These are phyloP conservation scores for Aciculosporium take DNA, from an alignment of 2,329 filamentous ascomycete genomes.

Conservation along the genomic window DNA sequence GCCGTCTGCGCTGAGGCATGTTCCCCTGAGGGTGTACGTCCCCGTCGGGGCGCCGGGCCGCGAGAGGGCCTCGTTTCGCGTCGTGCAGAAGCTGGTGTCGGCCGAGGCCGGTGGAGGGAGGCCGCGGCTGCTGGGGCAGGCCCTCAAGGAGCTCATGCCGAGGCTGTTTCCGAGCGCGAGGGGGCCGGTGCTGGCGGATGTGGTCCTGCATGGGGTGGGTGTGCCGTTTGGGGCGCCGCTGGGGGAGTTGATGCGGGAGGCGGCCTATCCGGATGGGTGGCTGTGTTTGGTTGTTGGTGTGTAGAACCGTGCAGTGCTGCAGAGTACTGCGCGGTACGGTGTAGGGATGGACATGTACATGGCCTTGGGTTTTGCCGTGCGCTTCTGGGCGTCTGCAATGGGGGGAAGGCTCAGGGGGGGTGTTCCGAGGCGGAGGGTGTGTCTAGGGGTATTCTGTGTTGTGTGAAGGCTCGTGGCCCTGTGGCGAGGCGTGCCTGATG, in stretches of 20 bases:
- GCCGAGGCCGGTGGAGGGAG: conserved; percentile 22
- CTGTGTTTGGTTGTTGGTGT: conserved; percentile 68
- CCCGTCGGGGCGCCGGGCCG: conserved; percentile 23
- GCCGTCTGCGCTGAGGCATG: conserved; percentile 58
- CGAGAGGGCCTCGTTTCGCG: conserved; percentile 38
- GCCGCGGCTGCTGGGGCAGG: conserved; percentile 53
- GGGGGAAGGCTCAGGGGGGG: too few relatives aligned
- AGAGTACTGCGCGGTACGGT: too few relatives aligned
- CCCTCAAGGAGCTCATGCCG: conserved; percentile 62
- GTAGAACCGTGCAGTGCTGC: too few relatives aligned
- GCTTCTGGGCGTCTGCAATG: too few relatives aligned
- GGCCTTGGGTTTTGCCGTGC: too few relatives aligned
- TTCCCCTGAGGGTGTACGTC: conserved; percentile 83
- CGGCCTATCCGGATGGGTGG: conserved; percentile 87
- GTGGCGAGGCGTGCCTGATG: too few relatives aligned
- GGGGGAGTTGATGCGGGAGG: conserved; percentile 68
- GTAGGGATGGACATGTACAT: too few relatives aligned
- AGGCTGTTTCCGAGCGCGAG: conserved; percentile 75
- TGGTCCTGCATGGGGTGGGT: conserved; percentile 70
- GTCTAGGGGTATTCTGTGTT: too few relatives aligned
- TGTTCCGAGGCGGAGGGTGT: too few relatives aligned
- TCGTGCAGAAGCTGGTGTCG: conserved; percentile 64
- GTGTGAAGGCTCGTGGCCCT: too few relatives aligned
- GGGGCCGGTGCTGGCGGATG: conserved; percentile 70
- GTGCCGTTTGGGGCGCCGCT: conserved; percentile 69